These are phyloP conservation scores for Aegilops sharonensis DNA, from an alignment of 176 grass and related monocot species.

Conservation along the genomic window DNA sequence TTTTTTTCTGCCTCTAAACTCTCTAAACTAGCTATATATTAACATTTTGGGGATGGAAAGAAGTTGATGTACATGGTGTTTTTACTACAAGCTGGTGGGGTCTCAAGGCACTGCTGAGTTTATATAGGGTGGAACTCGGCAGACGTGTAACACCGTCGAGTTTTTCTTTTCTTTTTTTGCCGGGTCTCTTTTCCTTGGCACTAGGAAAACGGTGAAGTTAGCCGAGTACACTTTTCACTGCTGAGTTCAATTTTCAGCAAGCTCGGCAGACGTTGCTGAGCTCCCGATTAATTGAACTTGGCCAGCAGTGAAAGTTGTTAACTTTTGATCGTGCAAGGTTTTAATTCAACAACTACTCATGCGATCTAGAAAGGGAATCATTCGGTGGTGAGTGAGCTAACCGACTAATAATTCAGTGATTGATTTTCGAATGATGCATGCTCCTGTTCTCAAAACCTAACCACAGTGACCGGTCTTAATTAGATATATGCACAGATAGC, in stretches of 20 bases:
- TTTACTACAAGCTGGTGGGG: background rate
- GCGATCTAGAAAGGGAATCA: conserved; percentile 34
- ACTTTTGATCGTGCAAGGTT: background rate
- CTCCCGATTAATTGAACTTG: too few species aligned
- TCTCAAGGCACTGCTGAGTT: too few species aligned
- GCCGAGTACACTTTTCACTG: too few species aligned
- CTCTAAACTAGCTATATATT: background rate
- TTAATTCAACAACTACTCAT: background rate
- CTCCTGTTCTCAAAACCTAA: too few species aligned
- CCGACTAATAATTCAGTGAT: conserved; percentile 30
- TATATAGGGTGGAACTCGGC: too few species aligned
- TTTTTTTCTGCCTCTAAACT: background rate
- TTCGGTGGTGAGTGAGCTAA: background rate
- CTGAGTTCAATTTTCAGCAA: too few species aligned
- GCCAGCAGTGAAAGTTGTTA: background rate
- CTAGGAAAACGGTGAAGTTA: too few species aligned
- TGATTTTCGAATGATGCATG: background rate
- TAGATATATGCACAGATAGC: background rate
- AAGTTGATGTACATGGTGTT: background rate
- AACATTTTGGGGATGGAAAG: background rate
- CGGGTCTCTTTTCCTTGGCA: too few species aligned
- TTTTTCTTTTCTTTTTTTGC: too few species aligned
- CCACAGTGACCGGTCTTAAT: background rate
- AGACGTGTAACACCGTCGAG: too few species aligned
- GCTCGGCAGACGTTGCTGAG: too few species aligned